Evolutionary conservation across 139 green algal species (phyloP).

Genomic region (Bryopsis sp.): DNA sequence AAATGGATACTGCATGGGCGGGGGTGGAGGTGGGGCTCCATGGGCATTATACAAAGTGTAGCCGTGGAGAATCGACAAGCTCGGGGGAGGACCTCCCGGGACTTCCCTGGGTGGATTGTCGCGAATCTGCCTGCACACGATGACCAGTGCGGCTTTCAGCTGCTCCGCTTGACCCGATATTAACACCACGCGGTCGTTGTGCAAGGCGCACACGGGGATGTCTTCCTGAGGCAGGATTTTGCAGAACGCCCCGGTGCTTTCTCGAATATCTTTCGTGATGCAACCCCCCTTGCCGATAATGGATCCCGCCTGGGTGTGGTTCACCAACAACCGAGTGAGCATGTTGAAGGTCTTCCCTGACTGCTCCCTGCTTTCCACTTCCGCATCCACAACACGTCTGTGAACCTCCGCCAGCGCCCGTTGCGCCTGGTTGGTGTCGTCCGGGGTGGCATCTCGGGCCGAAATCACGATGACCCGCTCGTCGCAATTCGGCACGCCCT

Average conservation of each 20-base stretch:
- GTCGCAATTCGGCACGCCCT: constrained; percentile 11
- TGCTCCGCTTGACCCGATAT: constrained; percentile 12
- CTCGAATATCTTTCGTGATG: constrained; percentile 16
- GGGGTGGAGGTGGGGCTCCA: constrained; percentile 13
- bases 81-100: constrained; percentile 8
- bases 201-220: constrained; percentile 9
- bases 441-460: constrained; percentile 10
- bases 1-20: too few relatives aligned
- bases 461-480: constrained; percentile 18
- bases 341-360: neutral
- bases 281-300: constrained; percentile 17
- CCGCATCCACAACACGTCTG: neutral
- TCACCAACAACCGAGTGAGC: constrained; percentile 3
- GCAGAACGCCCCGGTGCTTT: constrained; percentile 7
- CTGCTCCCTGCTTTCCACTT: neutral
- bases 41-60: constrained; percentile 16
- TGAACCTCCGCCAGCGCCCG: neutral
- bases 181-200: constrained; percentile 17
- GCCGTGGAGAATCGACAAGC: constrained; percentile 2
- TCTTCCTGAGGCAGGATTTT: constrained; percentile 17
- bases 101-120: constrained; percentile 17
- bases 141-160: constrained; percentile 12
- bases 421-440: constrained; percentile 11
- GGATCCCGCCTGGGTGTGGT: constrained; percentile 12
- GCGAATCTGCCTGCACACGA: constrained; percentile 12